Evolutionary conservation across 331 rosid species (phyloP).

Genomic region (Arachis monticola): DNA sequence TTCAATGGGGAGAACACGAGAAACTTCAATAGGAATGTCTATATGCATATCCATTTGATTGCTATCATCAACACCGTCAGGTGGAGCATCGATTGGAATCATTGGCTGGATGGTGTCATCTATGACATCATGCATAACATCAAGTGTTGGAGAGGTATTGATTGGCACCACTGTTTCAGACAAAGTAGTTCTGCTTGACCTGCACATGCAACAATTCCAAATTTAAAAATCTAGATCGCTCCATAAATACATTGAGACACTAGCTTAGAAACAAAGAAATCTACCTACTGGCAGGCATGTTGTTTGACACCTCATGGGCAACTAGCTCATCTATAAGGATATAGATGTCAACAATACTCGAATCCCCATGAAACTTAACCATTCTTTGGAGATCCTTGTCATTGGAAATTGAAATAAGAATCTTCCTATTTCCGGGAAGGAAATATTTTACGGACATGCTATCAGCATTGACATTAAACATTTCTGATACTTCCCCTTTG

Average conservation of each 20-base stretch:
- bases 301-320: conserved; percentile 61
- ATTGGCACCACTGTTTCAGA: conserved; percentile 80
- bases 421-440: conserved; percentile 90
- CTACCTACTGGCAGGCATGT: conserved; percentile 95
- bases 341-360: conserved; percentile 72
- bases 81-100: conserved; percentile 39
- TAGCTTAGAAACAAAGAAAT: too few relatives aligned
- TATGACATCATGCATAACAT: too few relatives aligned
- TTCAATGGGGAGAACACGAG: conserved; percentile 44
- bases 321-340: conserved; percentile 70
- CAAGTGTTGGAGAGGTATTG: too few relatives aligned
- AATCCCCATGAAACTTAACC: conserved; percentile 80
- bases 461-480: conserved; percentile 60
- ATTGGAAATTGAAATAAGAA: conserved; percentile 85
- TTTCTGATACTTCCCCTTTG: conserved; percentile 80
- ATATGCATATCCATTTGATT: conserved; percentile 43
- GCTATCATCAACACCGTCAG: conserved; percentile 50
- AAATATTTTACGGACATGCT: conserved; percentile 81
- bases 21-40: conserved; percentile 50
- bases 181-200: conserved; percentile 91
- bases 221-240: conserved; percentile 10
- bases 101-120: too few relatives aligned
- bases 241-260: too few relatives aligned
- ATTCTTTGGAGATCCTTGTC: conserved; percentile 96
- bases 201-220: conserved; percentile 47